A percentile compares a stretch with the other conserved stretches of the same genome.
Evolutionary conservation across 2,329 filamentous ascomycete species (phyloP).

Genomic region (Calonectria leucothoes): DNA sequence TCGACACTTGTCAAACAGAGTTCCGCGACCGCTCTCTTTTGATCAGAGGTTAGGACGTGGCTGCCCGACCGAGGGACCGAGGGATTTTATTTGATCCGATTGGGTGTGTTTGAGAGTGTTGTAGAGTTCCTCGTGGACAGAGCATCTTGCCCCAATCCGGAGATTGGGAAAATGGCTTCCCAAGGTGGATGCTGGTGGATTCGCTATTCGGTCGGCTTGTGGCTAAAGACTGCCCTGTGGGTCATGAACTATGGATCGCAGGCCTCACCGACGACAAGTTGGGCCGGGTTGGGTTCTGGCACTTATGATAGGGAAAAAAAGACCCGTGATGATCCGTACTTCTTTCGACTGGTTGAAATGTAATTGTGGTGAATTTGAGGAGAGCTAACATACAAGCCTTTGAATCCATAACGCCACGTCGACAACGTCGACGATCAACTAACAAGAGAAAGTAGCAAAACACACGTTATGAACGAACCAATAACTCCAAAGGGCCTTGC

Average conservation of each 20-base stretch:
- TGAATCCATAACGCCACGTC: slow-evolving; percentile 34
- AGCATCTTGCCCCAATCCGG: background rate
- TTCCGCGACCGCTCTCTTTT: background rate
- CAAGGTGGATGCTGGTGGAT: background rate
- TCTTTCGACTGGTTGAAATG: background rate
- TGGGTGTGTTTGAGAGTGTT: background rate
- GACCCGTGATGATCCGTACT: background rate
- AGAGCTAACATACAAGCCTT: slow-evolving; percentile 36
- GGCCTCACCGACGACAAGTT: slow-evolving; percentile 1
- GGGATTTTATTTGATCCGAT: background rate
- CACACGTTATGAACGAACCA: slow-evolving; percentile 23
- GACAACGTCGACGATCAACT: slow-evolving; percentile 22
- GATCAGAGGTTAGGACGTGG: background rate
- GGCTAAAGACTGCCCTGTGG: background rate
- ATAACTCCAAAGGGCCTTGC: slow-evolving; percentile 24
- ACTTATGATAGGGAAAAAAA: background rate
- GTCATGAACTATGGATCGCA: background rate
- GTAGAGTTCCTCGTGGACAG: background rate
- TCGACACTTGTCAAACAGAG: background rate
- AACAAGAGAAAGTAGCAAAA: slow-evolving; percentile 5
- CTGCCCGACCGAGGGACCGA: background rate
- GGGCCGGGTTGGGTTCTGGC: background rate
- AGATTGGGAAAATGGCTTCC: background rate
- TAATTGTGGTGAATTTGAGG: slow-evolving; percentile 32
- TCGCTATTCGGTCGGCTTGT: background rate